Percentiles rank a stretch among this genome's conserved stretches.
Conservation (phyloP, 495 filamentous ascomycete species). For the Xylaria curta region DNA sequence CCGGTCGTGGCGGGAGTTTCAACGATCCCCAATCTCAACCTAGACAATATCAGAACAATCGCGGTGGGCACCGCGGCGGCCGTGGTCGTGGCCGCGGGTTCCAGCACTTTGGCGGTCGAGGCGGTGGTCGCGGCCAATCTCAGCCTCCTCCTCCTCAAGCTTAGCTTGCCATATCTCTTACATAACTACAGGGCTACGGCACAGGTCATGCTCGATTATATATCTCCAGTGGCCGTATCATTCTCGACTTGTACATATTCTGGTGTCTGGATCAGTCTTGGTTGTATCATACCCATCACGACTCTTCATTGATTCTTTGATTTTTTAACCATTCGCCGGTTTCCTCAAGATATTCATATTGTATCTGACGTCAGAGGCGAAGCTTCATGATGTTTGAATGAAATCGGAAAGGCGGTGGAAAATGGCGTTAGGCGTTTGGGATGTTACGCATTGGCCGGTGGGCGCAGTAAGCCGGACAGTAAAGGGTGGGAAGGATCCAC, state of each 20-base stretch:
- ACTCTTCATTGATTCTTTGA: conserved; percentile 35
- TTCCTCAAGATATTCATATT: conserved; percentile 33
- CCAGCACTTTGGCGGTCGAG: conserved; percentile 49
- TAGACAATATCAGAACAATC: conserved; percentile 47
- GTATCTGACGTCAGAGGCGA: conserved; percentile 36
- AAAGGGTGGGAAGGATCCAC: conserved; percentile 21
- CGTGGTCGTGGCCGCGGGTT: conserved; percentile 46
- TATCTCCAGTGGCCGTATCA: not conserved
- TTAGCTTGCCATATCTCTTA: conserved; percentile 26
- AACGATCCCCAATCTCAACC: conserved; percentile 33
- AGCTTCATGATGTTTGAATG: conserved; percentile 35
- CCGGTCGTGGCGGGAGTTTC: conserved; percentile 33
- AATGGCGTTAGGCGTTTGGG: conserved; percentile 37
- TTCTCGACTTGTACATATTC: conserved; percentile 42
- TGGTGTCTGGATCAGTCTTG: conserved; percentile 36
- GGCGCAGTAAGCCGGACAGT: conserved; percentile 30
- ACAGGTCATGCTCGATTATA: not conserved
- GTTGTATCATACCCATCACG: conserved; percentile 45
- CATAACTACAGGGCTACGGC: not conserved
- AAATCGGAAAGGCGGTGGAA: conserved; percentile 31
- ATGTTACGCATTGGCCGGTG: conserved; percentile 32
- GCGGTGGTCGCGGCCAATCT: conserved; percentile 52
- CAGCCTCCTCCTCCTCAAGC: conserved; percentile 39
- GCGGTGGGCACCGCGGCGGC: conserved; percentile 46
- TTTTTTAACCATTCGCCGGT: conserved; percentile 32